Evolutionary conservation across 1,284 basidiomycete species (phyloP).

Genomic region (Abortiporus biennis): DNA sequence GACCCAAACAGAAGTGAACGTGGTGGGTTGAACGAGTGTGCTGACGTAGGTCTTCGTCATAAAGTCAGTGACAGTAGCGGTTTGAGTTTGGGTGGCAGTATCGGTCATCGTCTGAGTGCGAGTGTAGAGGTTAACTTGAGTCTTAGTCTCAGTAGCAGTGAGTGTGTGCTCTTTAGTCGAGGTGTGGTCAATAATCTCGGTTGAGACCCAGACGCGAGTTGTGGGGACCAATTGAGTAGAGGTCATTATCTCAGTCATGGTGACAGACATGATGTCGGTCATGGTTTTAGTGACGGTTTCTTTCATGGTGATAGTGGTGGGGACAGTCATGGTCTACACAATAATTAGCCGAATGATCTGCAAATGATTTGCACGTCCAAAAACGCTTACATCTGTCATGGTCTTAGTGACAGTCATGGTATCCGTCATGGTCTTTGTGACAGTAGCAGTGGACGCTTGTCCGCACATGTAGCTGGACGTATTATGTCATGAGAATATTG

Average conservation of each 20-base stretch:
- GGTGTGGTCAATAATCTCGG: constrained; percentile 55
- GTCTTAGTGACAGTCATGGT: constrained; percentile 14
- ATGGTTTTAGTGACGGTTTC: constrained; percentile 16
- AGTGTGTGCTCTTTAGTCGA: constrained; percentile 49
- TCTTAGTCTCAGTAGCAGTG: constrained; percentile 54
- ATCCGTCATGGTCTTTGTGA: constrained; percentile 21
- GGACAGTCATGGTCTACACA: constrained; percentile 24
- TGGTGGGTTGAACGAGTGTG: constrained; percentile 35
- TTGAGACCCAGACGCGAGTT: constrained; percentile 58
- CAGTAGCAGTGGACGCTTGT: constrained; percentile 17
- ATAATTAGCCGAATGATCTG: too few species aligned
- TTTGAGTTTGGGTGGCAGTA: constrained; percentile 25
- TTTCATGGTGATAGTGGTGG: constrained; percentile 25
- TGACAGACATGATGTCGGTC: constrained; percentile 27
- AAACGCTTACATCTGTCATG: background rate
- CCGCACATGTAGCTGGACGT: background rate
- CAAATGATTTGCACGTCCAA: background rate
- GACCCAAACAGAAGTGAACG: constrained; percentile 47
- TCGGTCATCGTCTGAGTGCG: constrained; percentile 29
- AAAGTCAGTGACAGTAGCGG: constrained; percentile 23
- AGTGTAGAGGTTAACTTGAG: constrained; percentile 48
- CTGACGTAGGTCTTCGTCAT: constrained; percentile 23
- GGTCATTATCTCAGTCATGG: constrained; percentile 43
- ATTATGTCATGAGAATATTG: background rate
- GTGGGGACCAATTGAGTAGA: constrained; percentile 52